These are phyloP conservation scores for Hygrocybe coccinea DNA, from an alignment of 768 basidiomycete genomes.

Conservation along the genomic window DNA sequence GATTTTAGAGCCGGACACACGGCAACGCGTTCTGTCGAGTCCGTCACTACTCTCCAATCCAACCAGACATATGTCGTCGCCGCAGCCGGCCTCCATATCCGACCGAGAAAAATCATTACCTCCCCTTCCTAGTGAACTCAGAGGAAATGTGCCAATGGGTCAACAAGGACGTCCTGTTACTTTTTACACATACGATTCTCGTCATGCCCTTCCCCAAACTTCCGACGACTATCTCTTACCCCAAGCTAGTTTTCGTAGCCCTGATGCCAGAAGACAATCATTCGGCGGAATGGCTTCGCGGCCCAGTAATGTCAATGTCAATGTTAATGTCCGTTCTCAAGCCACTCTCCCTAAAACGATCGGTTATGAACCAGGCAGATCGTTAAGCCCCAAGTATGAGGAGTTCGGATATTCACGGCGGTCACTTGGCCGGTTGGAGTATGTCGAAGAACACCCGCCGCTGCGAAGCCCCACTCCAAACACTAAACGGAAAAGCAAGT, in stretches of 20 bases:
- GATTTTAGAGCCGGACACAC: slow-evolving; percentile 60
- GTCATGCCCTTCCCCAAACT: slow-evolving; percentile 42
- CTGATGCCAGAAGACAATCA: slow-evolving; percentile 66
- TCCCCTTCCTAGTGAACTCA: slow-evolving; percentile 58
- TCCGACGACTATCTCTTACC: slow-evolving; percentile 54
- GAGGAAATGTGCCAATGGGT: slow-evolving; percentile 35
- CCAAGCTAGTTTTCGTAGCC: slow-evolving; percentile 54
- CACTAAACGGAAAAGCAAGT: slow-evolving; percentile 67
- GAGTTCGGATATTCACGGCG: slow-evolving; percentile 70
- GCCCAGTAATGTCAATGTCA: slow-evolving; percentile 50
- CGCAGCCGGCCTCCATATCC: slow-evolving; percentile 23
- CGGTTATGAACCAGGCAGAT: slow-evolving; percentile 34
- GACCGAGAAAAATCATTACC: slow-evolving; percentile 72
- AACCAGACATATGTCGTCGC: slow-evolving; percentile 13
- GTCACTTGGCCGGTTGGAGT: slow-evolving; percentile 47
- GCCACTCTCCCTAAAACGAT: slow-evolving; percentile 15
- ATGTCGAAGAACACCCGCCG: slow-evolving; percentile 28
- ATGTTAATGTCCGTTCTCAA: slow-evolving; percentile 38
- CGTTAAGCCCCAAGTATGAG: slow-evolving; percentile 48
- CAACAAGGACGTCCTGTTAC: slow-evolving; percentile 56
- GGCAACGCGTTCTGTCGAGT: slow-evolving; percentile 36
- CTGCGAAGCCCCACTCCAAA: slow-evolving; percentile 32
- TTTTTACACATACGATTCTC: slow-evolving; percentile 57
- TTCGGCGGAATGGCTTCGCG: slow-evolving; percentile 63
- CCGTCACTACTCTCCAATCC: slow-evolving; percentile 29